phyloP scores from a whole-genome alignment of 257 asterid species.

The Solanum appendiculatum region DNA sequence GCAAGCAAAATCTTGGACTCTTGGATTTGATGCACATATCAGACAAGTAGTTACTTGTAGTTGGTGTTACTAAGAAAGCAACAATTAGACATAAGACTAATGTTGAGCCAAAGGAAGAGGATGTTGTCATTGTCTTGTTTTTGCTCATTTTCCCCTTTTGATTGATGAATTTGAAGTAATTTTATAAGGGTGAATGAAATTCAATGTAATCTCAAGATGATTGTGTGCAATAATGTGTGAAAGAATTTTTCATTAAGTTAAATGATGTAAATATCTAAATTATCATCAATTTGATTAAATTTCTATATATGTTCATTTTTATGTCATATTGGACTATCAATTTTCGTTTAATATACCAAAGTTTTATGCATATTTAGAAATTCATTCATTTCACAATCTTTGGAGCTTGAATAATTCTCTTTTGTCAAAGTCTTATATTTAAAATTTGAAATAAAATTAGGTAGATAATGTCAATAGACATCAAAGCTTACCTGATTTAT shows the following conservation, averaged over 20 bases:
- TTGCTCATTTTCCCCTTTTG: not conserved
- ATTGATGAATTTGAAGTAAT: not conserved
- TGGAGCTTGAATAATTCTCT: not conserved
- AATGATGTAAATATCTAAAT: not conserved
- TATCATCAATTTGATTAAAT: not conserved
- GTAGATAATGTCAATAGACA: not conserved
- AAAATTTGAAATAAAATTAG: not conserved
- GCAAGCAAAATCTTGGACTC: not conserved
- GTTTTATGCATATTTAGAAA: not conserved
- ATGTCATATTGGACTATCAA: not conserved
- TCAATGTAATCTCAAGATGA: not conserved
- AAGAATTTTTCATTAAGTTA: not conserved
- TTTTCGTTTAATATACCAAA: not conserved
- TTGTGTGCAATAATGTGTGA: not conserved
- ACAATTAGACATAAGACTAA: not conserved
- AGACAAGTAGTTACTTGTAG: not conserved
- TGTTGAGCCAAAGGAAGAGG: not conserved
- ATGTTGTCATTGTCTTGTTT: not conserved
- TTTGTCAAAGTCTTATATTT: not conserved
- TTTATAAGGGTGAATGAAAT: not conserved
- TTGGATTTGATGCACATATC: not conserved
- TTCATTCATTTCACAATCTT: not conserved
- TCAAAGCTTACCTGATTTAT: not conserved
- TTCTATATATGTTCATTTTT: not conserved
- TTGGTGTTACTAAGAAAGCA: not conserved